Percentiles rank a stretch among this genome's conserved stretches.
These are phyloP conservation scores for Verbena officinalis DNA, from an alignment of 257 asterid genomes.

Conservation along the genomic window DNA sequence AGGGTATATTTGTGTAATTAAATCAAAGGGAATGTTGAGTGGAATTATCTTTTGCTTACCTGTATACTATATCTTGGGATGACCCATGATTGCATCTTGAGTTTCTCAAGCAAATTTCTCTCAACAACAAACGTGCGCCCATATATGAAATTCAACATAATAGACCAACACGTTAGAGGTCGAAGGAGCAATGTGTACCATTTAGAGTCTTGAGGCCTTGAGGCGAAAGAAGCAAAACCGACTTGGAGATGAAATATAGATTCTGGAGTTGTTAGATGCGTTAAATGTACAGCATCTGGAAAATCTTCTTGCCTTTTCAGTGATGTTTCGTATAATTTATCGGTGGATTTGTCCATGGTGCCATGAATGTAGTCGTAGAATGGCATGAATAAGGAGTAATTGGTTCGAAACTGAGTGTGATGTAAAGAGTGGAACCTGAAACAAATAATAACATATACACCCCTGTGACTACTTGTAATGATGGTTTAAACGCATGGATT, in stretches of 20 bases:
- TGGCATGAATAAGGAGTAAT: conserved; percentile 67
- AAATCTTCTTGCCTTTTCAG: conserved; percentile 43
- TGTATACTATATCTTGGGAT: conserved; percentile 55
- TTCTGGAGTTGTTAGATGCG: conserved; percentile 63
- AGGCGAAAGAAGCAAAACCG: conserved; percentile 60
- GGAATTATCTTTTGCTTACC: conserved; percentile 29
- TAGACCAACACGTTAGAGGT: conserved; percentile 49
- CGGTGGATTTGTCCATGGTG: conserved; percentile 50
- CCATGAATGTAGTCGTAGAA: conserved; percentile 60
- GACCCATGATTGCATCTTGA: conserved; percentile 55
- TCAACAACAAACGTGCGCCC: conserved; percentile 49
- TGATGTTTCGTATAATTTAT: conserved; percentile 39
- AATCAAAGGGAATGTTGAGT: not conserved
- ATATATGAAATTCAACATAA: conserved; percentile 34
- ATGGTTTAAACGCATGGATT: too few relatives aligned
- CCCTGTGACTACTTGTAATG: too few relatives aligned
- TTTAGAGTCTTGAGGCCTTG: conserved; percentile 50
- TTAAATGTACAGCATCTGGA: conserved; percentile 56
- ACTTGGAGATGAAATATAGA: conserved; percentile 57
- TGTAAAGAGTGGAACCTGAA: conserved; percentile 68
- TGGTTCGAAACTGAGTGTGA: conserved; percentile 70
- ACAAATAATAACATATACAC: not conserved
- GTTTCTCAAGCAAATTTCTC: conserved; percentile 46
- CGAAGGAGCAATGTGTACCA: conserved; percentile 57
- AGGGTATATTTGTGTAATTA: too few relatives aligned